These are phyloP conservation scores for Psilocybe mexicana DNA, from an alignment of 1,284 basidiomycete genomes.

Conservation along the genomic window DNA sequence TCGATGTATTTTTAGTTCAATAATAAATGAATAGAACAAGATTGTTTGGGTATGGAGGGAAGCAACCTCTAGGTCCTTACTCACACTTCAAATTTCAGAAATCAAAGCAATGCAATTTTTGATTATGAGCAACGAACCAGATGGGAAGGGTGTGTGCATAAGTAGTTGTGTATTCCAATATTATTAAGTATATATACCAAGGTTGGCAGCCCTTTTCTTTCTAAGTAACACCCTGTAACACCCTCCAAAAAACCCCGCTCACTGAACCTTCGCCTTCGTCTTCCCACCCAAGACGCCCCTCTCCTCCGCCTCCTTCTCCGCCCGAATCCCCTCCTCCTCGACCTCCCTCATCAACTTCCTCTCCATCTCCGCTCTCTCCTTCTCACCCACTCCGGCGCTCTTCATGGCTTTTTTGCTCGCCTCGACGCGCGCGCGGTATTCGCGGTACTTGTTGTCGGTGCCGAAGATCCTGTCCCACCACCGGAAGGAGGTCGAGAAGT, in stretches of 20 bases:
- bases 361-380: constrained; percentile 58
- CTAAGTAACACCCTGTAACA: not conserved
- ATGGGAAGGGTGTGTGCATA: not conserved
- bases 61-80: too few relatives aligned
- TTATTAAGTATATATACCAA: not conserved
- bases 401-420: constrained; percentile 55
- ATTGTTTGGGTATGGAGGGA: too few relatives aligned
- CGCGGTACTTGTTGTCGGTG: constrained; percentile 84
- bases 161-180: not conserved
- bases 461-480: constrained; percentile 90
- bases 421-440: constrained; percentile 69
- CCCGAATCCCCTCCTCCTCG: constrained; percentile 71
- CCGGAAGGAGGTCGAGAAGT: constrained; percentile 90
- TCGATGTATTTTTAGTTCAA: too few relatives aligned
- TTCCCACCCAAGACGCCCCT: constrained; percentile 23
- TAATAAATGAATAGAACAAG: too few relatives aligned
- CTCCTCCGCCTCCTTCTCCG: constrained; percentile 62
- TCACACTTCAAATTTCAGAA: too few relatives aligned
- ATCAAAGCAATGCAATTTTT: too few relatives aligned
- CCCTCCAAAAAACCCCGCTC: constrained; percentile 1
- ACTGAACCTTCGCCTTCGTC: constrained; percentile 23
- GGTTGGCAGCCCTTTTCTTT: not conserved
- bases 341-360: constrained; percentile 59
- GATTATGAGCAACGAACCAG: not conserved
- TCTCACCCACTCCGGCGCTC: constrained; percentile 41